These are phyloP conservation scores for Amanita muscaria DNA, from an alignment of 768 basidiomycete genomes.

Conservation along the genomic window DNA sequence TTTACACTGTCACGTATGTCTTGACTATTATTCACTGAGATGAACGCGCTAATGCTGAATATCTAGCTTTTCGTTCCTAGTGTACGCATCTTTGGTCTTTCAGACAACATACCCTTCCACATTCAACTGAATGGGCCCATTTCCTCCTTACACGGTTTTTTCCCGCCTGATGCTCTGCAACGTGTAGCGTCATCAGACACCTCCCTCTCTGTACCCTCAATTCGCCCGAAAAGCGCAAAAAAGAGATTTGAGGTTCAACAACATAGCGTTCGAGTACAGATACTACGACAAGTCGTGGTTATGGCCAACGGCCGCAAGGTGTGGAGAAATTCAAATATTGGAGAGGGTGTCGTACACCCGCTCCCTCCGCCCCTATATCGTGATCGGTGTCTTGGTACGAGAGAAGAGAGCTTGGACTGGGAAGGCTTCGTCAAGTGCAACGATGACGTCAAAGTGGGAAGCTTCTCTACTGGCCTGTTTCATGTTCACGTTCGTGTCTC, in stretches of 20 bases:
- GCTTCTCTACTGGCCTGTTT: slow-evolving; percentile 38
- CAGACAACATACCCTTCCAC: slow-evolving; percentile 56
- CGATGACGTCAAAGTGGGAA: slow-evolving; percentile 30
- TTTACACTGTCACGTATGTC: slow-evolving; percentile 43
- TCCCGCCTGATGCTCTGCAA: neutral
- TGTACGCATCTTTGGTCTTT: slow-evolving; percentile 42
- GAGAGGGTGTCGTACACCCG: slow-evolving; percentile 40
- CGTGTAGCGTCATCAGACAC: slow-evolving; percentile 1
- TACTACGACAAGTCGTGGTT: slow-evolving; percentile 41
- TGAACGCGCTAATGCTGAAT: neutral
- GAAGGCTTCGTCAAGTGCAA: slow-evolving; percentile 41
- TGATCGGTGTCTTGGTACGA: slow-evolving; percentile 1
- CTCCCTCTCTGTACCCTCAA: slow-evolving; percentile 15
- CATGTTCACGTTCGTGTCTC: slow-evolving; percentile 29
- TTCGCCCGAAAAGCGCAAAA: slow-evolving; percentile 9
- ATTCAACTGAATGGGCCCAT: slow-evolving; percentile 46
- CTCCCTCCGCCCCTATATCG: slow-evolving; percentile 29
- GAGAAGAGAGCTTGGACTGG: slow-evolving; percentile 47
- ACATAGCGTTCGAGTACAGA: slow-evolving; percentile 34
- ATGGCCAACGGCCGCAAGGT: slow-evolving; percentile 24
- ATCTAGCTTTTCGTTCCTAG: slow-evolving; percentile 53
- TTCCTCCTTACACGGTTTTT: slow-evolving; percentile 36
- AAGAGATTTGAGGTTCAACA: slow-evolving; percentile 8
- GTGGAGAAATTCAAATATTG: slow-evolving; percentile 33
- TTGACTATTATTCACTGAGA: neutral